Percentiles rank a stretch among this genome's conserved stretches.
phyloP scores from a whole-genome alignment of 768 basidiomycete species.

The Baorangia bicolor region DNA sequence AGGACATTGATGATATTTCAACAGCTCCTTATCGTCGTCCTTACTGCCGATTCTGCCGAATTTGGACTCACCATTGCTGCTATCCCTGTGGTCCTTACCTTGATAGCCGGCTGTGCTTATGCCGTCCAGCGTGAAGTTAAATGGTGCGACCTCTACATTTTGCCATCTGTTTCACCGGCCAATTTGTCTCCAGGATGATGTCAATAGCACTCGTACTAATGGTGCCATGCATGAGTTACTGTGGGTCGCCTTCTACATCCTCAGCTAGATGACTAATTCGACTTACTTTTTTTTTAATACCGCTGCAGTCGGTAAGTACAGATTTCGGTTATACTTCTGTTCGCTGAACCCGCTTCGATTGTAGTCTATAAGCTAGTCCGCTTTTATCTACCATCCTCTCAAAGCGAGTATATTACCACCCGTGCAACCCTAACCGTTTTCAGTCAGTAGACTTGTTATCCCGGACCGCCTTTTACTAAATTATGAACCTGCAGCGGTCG shows the following conservation, averaged over 20 bases:
- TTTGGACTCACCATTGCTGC: constrained; percentile 82
- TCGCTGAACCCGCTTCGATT: not conserved
- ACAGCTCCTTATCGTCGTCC: constrained; percentile 80
- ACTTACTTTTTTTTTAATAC: not conserved
- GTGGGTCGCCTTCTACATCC: constrained; percentile 42
- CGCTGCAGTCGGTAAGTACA: constrained; percentile 29
- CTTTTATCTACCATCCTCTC: constrained; percentile 66
- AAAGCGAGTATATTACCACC: constrained; percentile 61
- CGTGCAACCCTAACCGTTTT: constrained; percentile 78
- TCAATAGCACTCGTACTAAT: constrained; percentile 67
- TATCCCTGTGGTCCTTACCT: constrained; percentile 71
- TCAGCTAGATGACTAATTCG: not conserved
- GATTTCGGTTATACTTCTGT: not conserved
- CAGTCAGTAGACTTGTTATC: constrained; percentile 48
- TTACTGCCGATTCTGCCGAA: constrained; percentile 62
- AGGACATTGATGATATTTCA: not conserved
- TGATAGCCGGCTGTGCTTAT: constrained; percentile 62
- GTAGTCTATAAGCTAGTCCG: constrained; percentile 84
- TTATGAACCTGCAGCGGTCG: constrained; percentile 49
- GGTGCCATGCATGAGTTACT: constrained; percentile 75
- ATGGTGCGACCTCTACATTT: constrained; percentile 45
- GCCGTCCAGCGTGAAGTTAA: constrained; percentile 82
- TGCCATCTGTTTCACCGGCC: not conserved
- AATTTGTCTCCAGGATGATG: constrained; percentile 54
- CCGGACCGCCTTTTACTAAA: not conserved